Percentiles rank a stretch among this genome's conserved stretches.
phyloP scores from a whole-genome alignment of 2,329 filamentous ascomycete genomes.

The Penicillium sclerotiorum region DNA sequence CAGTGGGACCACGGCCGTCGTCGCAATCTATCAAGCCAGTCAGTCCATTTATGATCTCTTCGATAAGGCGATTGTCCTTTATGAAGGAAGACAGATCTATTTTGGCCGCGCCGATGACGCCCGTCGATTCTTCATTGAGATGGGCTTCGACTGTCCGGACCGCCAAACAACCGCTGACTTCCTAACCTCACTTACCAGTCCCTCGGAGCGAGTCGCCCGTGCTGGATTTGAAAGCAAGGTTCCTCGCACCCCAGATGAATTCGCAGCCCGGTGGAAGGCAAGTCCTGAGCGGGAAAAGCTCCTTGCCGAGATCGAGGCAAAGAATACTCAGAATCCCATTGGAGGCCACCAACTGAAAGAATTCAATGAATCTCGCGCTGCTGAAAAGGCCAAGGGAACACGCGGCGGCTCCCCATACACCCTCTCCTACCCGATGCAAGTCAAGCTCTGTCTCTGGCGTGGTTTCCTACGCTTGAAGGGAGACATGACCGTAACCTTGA shows the following conservation, averaged over 20 bases:
- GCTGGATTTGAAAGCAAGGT: slow-evolving; percentile 63
- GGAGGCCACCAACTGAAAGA: slow-evolving; percentile 37
- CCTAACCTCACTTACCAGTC: slow-evolving; percentile 68
- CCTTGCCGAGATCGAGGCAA: slow-evolving; percentile 43
- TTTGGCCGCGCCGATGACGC: slow-evolving; percentile 66
- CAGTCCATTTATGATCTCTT: slow-evolving; percentile 59
- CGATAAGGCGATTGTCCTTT: slow-evolving; percentile 70
- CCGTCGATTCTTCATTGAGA: slow-evolving; percentile 65
- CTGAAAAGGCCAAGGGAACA: slow-evolving; percentile 44
- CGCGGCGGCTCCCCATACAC: slow-evolving; percentile 77
- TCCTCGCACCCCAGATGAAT: slow-evolving; percentile 70
- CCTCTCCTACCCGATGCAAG: slow-evolving; percentile 73
- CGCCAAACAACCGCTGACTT: slow-evolving; percentile 72
- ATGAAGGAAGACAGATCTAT: slow-evolving; percentile 75
- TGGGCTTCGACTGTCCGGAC: slow-evolving; percentile 69
- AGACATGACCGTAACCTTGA: slow-evolving; percentile 72
- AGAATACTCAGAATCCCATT: slow-evolving; percentile 37
- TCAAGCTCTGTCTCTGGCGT: slow-evolving; percentile 76
- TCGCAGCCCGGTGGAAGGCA: slow-evolving; percentile 58
- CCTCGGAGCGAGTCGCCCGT: slow-evolving; percentile 57
- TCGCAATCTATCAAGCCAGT: slow-evolving; percentile 57
- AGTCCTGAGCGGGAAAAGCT: slow-evolving; percentile 50
- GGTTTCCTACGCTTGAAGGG: slow-evolving; percentile 73
- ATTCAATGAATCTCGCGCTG: slow-evolving; percentile 41
- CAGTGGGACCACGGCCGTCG: slow-evolving; percentile 49